A percentile compares a stretch with the other conserved stretches of the same genome.
Evolutionary conservation across 257 asterid genomes (phyloP).

Genomic region (Salvia rosmarinus): DNA sequence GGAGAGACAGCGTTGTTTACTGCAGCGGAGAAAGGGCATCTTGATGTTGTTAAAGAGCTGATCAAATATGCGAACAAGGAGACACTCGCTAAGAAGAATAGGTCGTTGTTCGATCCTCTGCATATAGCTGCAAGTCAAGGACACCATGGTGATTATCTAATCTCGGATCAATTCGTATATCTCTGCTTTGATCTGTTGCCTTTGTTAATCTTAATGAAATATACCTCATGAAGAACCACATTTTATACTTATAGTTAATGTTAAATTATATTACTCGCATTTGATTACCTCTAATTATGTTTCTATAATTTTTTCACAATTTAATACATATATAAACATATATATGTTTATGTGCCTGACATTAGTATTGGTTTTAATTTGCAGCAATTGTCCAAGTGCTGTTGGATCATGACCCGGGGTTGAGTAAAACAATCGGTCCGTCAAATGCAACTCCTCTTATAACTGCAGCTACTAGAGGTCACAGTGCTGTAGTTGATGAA

Average conservation of each 20-base stretch:
- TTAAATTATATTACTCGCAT: too few species aligned
- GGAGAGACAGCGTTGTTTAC: constrained; percentile 60
- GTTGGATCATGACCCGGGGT: constrained; percentile 51
- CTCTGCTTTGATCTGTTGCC: background rate
- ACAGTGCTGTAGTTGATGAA: constrained; percentile 53
- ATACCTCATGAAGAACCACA: too few species aligned
- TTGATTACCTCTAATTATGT: too few species aligned
- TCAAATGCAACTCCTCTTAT: constrained; percentile 63
- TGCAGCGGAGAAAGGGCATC: constrained; percentile 64
- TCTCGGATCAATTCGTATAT: background rate
- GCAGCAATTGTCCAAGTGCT: constrained; percentile 59
- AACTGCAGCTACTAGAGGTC: constrained; percentile 62
- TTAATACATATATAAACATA: background rate
- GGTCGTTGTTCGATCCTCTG: constrained; percentile 61
- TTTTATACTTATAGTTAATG: too few species aligned
- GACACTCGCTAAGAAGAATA: constrained; percentile 53
- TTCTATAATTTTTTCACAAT: background rate
- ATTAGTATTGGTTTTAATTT: constrained; percentile 14
- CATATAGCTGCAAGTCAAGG: constrained; percentile 70
- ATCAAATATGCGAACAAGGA: constrained; percentile 52
- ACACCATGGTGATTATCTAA: constrained; percentile 55
- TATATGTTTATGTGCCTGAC: background rate
- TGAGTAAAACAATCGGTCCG: constrained; percentile 55
- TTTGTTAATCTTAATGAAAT: too few species aligned
- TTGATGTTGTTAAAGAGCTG: constrained; percentile 60